Percentiles rank a stretch among this genome's conserved stretches.
Conservation (phyloP, 176 grass and related monocot species). For the Olyra latifolia region DNA sequence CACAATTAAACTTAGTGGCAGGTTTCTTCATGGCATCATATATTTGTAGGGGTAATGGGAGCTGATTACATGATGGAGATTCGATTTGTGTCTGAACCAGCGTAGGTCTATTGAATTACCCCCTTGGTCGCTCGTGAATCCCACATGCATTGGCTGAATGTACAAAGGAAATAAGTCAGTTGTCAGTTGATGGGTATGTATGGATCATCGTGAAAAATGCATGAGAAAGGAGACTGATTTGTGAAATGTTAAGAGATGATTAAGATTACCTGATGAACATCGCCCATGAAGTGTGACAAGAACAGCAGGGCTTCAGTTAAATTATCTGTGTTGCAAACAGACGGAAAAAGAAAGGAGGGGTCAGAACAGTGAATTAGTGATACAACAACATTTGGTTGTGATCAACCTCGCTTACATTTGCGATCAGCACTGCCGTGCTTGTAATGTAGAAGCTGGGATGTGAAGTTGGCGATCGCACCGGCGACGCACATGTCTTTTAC, state of each 20-base stretch:
- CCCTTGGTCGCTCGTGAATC: conserved; percentile 80
- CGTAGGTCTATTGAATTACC: conserved; percentile 68
- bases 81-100: conserved; percentile 81
- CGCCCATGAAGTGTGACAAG: conserved; percentile 91
- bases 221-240: background rate
- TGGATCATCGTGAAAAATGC: background rate
- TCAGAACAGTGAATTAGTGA: background rate
- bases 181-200: no score
- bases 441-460: conserved; percentile 78
- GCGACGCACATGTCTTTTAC: conserved; percentile 71
- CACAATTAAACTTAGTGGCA: background rate
- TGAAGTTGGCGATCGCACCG: conserved; percentile 86
- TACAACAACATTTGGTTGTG: background rate
- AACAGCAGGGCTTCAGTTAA: conserved; percentile 83
- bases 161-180: background rate
- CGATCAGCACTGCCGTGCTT: conserved; percentile 69
- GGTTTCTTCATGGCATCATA: background rate
- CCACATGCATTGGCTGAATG: conserved; percentile 86
- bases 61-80: conserved; percentile 72
- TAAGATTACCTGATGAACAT: conserved; percentile 69
- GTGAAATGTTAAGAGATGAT: background rate
- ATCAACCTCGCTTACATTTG: conserved; percentile 44
- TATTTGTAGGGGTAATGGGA: background rate
- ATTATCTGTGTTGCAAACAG: conserved; percentile 52
- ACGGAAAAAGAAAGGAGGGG: background rate